Evolutionary conservation across 441 rosid species (phyloP).

Genomic region (Syzygium malaccense): DNA sequence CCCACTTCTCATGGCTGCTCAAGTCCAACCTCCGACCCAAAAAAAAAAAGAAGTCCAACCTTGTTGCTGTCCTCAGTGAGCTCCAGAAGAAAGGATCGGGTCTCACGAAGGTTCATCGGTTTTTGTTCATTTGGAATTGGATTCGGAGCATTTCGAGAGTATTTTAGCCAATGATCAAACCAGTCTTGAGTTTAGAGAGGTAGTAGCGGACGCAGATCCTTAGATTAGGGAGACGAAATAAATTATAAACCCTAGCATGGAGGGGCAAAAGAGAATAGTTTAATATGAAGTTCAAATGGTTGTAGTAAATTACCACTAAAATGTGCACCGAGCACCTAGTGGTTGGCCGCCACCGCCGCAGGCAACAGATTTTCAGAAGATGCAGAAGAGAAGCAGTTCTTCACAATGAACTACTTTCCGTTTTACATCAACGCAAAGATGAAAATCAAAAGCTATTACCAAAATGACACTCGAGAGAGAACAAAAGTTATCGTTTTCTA

Average conservation of each 20-base stretch:
- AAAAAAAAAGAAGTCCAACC: constrained; percentile 40
- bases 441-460: background rate
- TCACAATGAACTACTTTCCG: background rate
- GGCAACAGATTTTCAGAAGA: background rate
- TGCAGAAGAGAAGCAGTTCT: background rate
- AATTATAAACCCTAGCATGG: background rate
- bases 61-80: constrained; percentile 61
- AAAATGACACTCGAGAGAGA: background rate
- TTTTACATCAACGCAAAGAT: background rate
- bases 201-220: background rate
- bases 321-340: background rate
- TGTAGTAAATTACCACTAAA: background rate
- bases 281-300: background rate
- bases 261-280: background rate
- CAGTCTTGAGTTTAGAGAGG: background rate
- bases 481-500: background rate
- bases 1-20: constrained; percentile 26
- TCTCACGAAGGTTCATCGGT: background rate
- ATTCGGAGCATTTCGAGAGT: background rate
- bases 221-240: background rate
- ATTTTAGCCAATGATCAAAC: background rate
- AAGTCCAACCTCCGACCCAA: constrained; percentile 46
- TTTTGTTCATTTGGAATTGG: background rate
- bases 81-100: constrained; percentile 84
- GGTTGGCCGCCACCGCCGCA: background rate